Evolutionary conservation across 148 eudicot genomes (phyloP).

Genomic region (Rhododendron griersonianum): DNA sequence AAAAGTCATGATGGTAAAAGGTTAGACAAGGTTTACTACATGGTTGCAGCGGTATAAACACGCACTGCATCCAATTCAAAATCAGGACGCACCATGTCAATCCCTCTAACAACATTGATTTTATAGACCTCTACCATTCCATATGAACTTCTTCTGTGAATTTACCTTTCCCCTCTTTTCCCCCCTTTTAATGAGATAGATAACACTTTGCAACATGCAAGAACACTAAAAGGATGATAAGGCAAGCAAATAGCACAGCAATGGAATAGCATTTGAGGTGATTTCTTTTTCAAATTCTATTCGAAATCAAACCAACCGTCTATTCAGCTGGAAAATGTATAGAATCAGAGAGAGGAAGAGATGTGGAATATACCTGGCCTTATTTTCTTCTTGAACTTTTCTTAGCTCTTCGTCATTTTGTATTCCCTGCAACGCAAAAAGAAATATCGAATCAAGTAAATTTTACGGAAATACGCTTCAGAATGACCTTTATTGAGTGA

Average conservation of each 20-base stretch:
- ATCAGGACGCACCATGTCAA: background rate
- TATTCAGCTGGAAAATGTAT: background rate
- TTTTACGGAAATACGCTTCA: background rate
- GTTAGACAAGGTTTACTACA: background rate
- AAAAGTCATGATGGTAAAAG: background rate
- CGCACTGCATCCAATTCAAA: background rate
- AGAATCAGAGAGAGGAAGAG: background rate
- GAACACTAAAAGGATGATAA: background rate
- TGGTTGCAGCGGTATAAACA: background rate
- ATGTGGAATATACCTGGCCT: slow-evolving; percentile 39
- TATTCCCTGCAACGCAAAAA: slow-evolving; percentile 39
- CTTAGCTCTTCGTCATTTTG: slow-evolving; percentile 57
- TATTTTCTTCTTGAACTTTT: slow-evolving; percentile 48
- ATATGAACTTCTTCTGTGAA: background rate
- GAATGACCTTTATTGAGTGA: background rate
- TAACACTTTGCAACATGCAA: background rate
- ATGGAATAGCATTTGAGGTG: background rate
- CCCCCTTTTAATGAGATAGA: background rate
- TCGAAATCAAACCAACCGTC: background rate
- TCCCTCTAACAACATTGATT: background rate
- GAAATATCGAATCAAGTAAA: background rate
- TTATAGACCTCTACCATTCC: background rate
- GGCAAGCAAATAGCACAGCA: background rate
- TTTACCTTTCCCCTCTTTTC: background rate
- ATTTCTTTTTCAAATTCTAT: background rate